Conservation (phyloP, 345 rosid genomes). For the Trapa bicornis region DNA sequence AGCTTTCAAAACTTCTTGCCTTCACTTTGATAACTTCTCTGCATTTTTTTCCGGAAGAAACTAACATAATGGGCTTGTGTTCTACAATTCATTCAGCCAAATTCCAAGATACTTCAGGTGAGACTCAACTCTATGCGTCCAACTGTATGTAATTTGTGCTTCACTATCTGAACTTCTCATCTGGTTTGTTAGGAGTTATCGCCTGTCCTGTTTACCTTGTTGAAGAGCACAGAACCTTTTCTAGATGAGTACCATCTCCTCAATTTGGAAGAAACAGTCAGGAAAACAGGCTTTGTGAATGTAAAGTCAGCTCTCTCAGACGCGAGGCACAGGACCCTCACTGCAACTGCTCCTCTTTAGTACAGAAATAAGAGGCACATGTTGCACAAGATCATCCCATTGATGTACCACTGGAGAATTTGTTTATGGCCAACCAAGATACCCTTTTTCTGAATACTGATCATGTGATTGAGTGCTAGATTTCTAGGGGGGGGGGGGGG, state of each 20-base stretch:
- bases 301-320: constrained; percentile 30
- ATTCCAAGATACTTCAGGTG: constrained; percentile 56
- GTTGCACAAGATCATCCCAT: background rate
- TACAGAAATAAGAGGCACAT: background rate
- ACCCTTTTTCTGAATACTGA: background rate
- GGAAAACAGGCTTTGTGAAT: constrained; percentile 35
- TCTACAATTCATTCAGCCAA: constrained; percentile 28
- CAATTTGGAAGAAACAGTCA: constrained; percentile 36
- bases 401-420: background rate
- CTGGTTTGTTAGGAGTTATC: constrained; percentile 28
- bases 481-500: no score
- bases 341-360: constrained; percentile 35
- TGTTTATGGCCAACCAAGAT: background rate
- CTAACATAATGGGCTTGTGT: constrained; percentile 1
- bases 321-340: constrained; percentile 41
- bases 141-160: background rate
- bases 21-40: background rate
- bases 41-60: constrained; percentile 3
- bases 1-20: background rate
- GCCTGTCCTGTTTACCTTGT: constrained; percentile 40
- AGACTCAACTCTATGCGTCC: background rate
- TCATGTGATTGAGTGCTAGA: background rate
- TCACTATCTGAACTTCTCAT: background rate
- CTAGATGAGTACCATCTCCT: constrained; percentile 39
- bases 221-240: constrained; percentile 57